Evolutionary conservation across 495 filamentous ascomycete genomes (phyloP), one percentile per base, ranked within the genome.

Genomic region (Halenospora varia): DNA sequence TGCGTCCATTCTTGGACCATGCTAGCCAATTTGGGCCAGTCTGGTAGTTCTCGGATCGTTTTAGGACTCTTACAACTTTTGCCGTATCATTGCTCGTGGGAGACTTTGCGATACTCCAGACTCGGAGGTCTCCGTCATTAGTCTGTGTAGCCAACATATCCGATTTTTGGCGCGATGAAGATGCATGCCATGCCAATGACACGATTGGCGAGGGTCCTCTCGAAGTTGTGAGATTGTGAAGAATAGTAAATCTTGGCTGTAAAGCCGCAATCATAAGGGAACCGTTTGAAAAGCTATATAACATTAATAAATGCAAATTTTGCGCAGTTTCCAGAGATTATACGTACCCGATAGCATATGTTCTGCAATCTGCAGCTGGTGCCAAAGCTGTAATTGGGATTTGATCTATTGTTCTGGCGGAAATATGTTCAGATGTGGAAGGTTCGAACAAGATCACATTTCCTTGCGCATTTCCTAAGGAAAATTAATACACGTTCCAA

Each of bases 111-210:
- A 99, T 86, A 63, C 94, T 99, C 95, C 94, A 99, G 17, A 98
- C 92, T 59, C 92, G 84, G 20, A 97, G 75, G 66, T 99, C 94
- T 13, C 94, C 94, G 70, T 96, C 91, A 49, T 85, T 77, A 2
- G 90, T 93, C 71, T 97, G 94, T 3, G 89, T 88, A 23, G 93
- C 93, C 66, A 99, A 71, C 94, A 99, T 99, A 66, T 97, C 95
- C 10, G 94, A 96, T 70, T 96, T 97, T 68, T 97, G 92, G 55
- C 92, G 90, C 1, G 95, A 89, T 2, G 94, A 97, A 1, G 94
- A 97, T 25, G 92, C 90, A 77, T 99, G 94, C 94, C 94, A 99
- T 62, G 92, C 84, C 23, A 99, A 76, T n/a, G 84, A 87, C 20
- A 89, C 81, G 44, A 99, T 94, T 11, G 92, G 87, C 1, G 94